A percentile compares a stretch with the other conserved stretches of the same genome.
Conservation (phyloP, 2,329 filamentous ascomycete genomes). For the Arthroderma sp. region DNA sequence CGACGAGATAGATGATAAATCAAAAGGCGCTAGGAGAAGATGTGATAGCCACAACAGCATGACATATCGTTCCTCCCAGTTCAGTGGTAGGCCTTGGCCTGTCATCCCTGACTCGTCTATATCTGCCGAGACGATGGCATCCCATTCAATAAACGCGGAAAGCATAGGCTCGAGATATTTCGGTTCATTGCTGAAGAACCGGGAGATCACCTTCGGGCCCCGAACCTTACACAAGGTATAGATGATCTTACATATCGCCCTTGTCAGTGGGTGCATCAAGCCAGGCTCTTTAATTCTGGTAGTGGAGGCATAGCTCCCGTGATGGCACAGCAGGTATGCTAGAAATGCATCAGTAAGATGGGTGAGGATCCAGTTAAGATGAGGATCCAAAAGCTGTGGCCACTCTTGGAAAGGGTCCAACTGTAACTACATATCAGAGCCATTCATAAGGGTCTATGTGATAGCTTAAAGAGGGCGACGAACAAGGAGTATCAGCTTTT, state of each 20-base stretch:
- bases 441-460: constrained; percentile 6
- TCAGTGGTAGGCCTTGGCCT: constrained; percentile 35
- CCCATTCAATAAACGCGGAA: constrained; percentile 55
- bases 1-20: constrained; percentile 69
- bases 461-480: constrained; percentile 13
- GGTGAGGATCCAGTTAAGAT: constrained; percentile 64
- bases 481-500: constrained; percentile 32
- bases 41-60: constrained; percentile 80
- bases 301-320: constrained; percentile 29
- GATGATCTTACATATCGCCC: constrained; percentile 64
- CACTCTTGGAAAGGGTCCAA: constrained; percentile 92
- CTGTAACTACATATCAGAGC: constrained; percentile 18
- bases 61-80: constrained; percentile 83
- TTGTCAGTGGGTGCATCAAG: constrained; percentile 43
- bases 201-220: constrained; percentile 80
- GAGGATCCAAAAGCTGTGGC: constrained; percentile 79
- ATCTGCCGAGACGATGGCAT: constrained; percentile 18
- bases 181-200: constrained; percentile 84
- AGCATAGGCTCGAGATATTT: constrained; percentile 72
- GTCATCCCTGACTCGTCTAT: constrained; percentile 12
- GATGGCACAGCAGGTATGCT: constrained; percentile 43
- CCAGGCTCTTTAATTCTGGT: constrained; percentile 16
- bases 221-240: constrained; percentile 92
- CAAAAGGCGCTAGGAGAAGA: constrained; percentile 75
- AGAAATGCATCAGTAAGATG: constrained; percentile 65